Evolutionary conservation across 257 asterid species (phyloP), one percentile per base, ranked within the genome.

Genomic region (Nicotiana tabacum): DNA sequence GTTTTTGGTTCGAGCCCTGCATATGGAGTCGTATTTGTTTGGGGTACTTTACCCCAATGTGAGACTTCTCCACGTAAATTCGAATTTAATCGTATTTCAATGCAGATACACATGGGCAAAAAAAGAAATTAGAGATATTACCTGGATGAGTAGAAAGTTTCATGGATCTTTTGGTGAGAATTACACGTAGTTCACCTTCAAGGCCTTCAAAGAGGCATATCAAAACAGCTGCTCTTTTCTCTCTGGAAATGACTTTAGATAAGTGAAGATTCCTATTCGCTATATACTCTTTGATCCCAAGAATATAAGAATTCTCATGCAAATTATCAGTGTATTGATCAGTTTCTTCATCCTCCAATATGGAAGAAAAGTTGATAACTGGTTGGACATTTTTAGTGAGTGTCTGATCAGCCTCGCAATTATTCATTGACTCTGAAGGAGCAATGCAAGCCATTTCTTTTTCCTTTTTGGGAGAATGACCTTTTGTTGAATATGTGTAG

Each of bases 81-180:
- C 9, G 9, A 37, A 37, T 37, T 37, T 37, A 37, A 6, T 37
- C 8, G 7, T 1, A 4, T 37, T 0, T 5, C 43, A 37, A 0
- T 37, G 43, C 7, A 37, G 43, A 37, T 37, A 21, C 21, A 21
- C 21, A 21, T 21, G 21, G 21, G 21, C 21, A 21, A 21, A 21
- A 21, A 21, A 67, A 30, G 18, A 66, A 27, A 18, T 68, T 43
- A 29, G 21, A 55, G 43, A 53, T 46, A 5, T n/a, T 48, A 91
- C 95, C 92, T 74, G 92, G 93, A 87, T 91, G 93, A 83, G 93
- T 87, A 0, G 93, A 87, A 62, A 89, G 77, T 8, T 90, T 89
- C 90, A 87, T 90, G 60, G 95, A 91, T 86, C 95, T 86, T 83
- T 82, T 87, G 15, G 92, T 90, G 51, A 91, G 93, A 82, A 91